Base-by-base conservation (phyloP, 345 rosid genomes). In the Jatropha curcas region DNA sequence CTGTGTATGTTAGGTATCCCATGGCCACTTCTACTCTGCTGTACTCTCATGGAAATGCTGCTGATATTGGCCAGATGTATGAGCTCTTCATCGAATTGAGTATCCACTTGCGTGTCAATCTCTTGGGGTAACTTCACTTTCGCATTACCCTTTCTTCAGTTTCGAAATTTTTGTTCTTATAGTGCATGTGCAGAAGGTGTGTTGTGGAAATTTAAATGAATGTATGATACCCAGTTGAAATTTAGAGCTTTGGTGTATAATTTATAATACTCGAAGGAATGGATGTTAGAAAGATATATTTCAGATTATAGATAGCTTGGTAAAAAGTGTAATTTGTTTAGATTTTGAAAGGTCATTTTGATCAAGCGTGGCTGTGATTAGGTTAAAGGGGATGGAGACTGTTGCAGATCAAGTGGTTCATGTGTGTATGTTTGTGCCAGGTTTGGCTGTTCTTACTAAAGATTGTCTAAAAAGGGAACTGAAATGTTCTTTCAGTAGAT, bases 21-120 rank as follows among this genome's bases (percentile, higher is more conserved):
- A 88, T 86, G 94, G 99, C 99, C 34, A 87, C 87, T 65, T 82
- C 96, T 37, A 92, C 99, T 70, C 71, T 95, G 60, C 93, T 95
- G 45, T 95, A 95, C 82, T 95, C 98, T 28, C 99, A 95, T 76
- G 99, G 99, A 3, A 95, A 95, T 90, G 99, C 98, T 39, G 98
- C 98, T 89, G 98, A 92, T 90, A 89, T 95, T 84, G 98, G 99
- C 7, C 97, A 95, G 93, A 89, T 95, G 94, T 95, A 92, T 82
- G 99, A 95, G 91, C 97, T 95, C 70, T 93, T 95, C 90, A 81
- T 93, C 77, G 94, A 95, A 78, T 82, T 93, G 71, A 95, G 97
- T 82, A 88, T 93, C 82, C 96, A 91, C 71, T 82, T 95, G 70
- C 83, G 89, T 52, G 94, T 95, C 76, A 95, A 95, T 86, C 89